phyloP scores from a whole-genome alignment of 768 basidiomycete species.

The Hortiboletus campestris region DNA sequence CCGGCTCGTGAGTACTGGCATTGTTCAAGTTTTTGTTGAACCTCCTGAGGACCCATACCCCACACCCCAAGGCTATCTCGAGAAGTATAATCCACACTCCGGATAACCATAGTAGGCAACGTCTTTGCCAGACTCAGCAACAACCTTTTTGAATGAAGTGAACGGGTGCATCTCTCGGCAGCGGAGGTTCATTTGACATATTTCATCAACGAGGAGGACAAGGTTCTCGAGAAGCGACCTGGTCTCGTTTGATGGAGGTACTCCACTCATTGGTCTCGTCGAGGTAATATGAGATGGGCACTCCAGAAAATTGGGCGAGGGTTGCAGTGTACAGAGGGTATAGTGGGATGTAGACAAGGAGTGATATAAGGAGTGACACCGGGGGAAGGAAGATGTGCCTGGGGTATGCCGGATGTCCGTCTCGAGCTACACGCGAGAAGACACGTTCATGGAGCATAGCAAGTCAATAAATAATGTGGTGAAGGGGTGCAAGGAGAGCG shows the following conservation, averaged over 20 bases:
- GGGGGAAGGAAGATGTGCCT: slow-evolving; percentile 87
- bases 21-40: too few relatives aligned
- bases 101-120: slow-evolving; percentile 47
- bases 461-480: slow-evolving; percentile 6
- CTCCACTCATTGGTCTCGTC: slow-evolving; percentile 83
- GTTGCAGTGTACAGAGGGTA: slow-evolving; percentile 97
- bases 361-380: slow-evolving; percentile 86
- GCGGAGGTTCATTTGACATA: slow-evolving; percentile 96
- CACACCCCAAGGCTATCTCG: too few relatives aligned
- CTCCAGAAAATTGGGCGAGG: slow-evolving; percentile 78
- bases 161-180: slow-evolving; percentile 65
- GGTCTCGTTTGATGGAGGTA: slow-evolving; percentile 68
- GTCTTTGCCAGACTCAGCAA: slow-evolving; percentile 56
- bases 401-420: slow-evolving; percentile 82
- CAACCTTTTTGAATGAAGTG: slow-evolving; percentile 90
- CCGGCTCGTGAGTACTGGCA: too few relatives aligned
- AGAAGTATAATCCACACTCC: too few relatives aligned
- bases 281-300: slow-evolving; percentile 83
- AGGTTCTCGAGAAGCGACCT: slow-evolving; percentile 65
- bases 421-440: slow-evolving; percentile 61
- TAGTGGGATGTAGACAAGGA: slow-evolving; percentile 96
- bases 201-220: slow-evolving; percentile 94
- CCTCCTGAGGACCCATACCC: too few relatives aligned
- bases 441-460: neutral
- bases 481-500: neutral